phyloP scores from a whole-genome alignment of 2,329 filamentous ascomycete genomes.

The Apiospora arundinis region DNA sequence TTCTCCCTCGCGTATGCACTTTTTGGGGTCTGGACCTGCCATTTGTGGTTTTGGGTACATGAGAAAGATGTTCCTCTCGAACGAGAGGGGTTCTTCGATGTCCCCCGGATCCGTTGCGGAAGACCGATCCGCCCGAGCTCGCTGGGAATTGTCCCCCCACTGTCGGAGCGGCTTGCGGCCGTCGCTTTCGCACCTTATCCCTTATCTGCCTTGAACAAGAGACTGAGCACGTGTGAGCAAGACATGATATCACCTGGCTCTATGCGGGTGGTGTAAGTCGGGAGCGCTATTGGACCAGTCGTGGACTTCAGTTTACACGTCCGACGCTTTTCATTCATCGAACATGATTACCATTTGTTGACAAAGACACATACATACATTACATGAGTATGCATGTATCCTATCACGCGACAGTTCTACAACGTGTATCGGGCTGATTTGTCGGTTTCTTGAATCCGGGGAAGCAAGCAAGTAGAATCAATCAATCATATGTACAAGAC shows the following conservation, averaged over 20 bases:
- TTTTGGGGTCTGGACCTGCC: slow-evolving; percentile 10
- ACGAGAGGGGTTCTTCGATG: background rate
- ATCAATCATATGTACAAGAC: slow-evolving; percentile 4
- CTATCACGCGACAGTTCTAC: background rate
- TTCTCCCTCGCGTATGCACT: background rate
- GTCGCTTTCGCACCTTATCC: background rate
- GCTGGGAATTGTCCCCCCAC: background rate
- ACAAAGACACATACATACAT: background rate
- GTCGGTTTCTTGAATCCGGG: background rate
- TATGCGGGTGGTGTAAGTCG: background rate
- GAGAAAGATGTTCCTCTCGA: background rate
- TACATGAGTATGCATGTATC: background rate
- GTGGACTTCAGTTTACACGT: background rate
- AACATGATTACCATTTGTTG: background rate
- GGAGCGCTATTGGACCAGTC: background rate
- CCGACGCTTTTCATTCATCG: background rate
- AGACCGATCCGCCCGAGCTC: slow-evolving; percentile 2
- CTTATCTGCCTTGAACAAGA: background rate
- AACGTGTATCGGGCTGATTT: slow-evolving; percentile 7
- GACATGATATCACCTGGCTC: background rate
- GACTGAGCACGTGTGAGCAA: background rate
- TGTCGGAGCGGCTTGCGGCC: background rate
- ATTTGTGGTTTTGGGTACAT: background rate
- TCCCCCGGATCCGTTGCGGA: slow-evolving; percentile 12
- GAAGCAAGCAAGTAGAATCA: background rate